Base-by-base conservation (phyloP, 345 rosid species). In the Populus alba region DNA sequence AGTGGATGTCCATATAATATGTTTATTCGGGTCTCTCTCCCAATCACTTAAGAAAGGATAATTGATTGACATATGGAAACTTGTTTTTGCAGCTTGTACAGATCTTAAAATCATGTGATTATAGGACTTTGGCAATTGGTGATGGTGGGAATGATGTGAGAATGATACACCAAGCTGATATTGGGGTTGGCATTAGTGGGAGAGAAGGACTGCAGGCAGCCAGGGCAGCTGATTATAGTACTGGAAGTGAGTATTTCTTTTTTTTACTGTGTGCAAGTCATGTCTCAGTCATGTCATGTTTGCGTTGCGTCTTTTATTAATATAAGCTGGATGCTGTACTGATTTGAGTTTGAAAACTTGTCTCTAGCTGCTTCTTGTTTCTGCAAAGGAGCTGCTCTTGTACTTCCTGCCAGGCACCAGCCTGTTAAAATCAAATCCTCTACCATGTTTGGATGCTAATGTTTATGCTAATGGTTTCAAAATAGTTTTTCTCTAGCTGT, bases 91-190 rank as follows among this genome's bases (percentile, higher is more conserved):
- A 94, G 98, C 95, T 96, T 66, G 99, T 96, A 78, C 88, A 94
- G 81, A 89, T 96, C 67, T 82, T 96, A 73, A 96, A 92, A 87
- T 94, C 94, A 66, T 92, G 99, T 65, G 98, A 96, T 79, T 96
- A 96, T 86, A 88, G 98, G 85, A 94, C 97, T 43, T 85, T 96
- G 80, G 99, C 99, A 25, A 90, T 94, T 88, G 99, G 98, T 74
- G 98, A 96, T 79, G 99, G 98, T 76, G 99, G 99, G 72, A 96
- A 96, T 90, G 99, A 96, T 87, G 98, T 96, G 86, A 88, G 97
- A 86, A 96, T 96, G 99, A 96, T 96, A 81, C 99, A 96, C 75
- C 94, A 96, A 87, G 97, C 99, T 76, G 99, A 94, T 80, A 92
- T 96, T 37, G 98, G 99, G 47, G 96, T 96, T 72, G 97, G 99